These are phyloP conservation scores for Nothopassalora personata DNA, from an alignment of 2,329 filamentous ascomycete species.

Conservation along the genomic window DNA sequence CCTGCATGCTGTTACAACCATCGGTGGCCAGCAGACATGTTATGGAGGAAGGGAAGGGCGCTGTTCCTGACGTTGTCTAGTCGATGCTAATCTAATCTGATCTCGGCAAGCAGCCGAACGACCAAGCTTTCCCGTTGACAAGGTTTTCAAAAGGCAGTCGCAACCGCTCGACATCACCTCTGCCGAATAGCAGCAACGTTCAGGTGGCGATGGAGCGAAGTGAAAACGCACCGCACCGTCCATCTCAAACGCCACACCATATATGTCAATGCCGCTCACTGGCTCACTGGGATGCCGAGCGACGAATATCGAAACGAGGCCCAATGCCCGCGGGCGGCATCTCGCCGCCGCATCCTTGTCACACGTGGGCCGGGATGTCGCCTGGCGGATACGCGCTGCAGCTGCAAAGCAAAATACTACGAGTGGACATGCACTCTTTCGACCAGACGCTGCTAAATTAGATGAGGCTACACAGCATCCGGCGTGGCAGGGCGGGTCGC, in stretches of 20 bases:
- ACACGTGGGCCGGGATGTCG: neutral
- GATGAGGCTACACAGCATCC: neutral
- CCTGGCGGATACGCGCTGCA: neutral
- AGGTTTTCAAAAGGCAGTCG: neutral
- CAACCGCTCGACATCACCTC: neutral
- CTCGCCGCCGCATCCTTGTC: neutral
- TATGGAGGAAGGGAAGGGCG: too few relatives aligned
- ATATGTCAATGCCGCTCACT: too few relatives aligned
- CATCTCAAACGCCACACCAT: too few relatives aligned
- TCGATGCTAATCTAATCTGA: neutral
- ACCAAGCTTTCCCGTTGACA: neutral
- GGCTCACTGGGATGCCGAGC: too few relatives aligned
- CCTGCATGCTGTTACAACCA: too few relatives aligned
- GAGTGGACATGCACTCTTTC: neutral
- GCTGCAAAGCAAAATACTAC: neutral
- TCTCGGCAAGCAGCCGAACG: neutral
- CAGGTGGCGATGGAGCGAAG: too few relatives aligned
- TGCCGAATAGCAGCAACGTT: neutral
- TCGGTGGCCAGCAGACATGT: too few relatives aligned
- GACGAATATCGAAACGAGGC: too few relatives aligned
- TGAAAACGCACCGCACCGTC: too few relatives aligned
- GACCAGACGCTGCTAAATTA: neutral
- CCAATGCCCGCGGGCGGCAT: too few relatives aligned
- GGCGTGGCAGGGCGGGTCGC: neutral
- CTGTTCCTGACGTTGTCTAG: neutral